Conservation (phyloP, 352 stramenopile species). For the Elongisporangium anandrum region DNA sequence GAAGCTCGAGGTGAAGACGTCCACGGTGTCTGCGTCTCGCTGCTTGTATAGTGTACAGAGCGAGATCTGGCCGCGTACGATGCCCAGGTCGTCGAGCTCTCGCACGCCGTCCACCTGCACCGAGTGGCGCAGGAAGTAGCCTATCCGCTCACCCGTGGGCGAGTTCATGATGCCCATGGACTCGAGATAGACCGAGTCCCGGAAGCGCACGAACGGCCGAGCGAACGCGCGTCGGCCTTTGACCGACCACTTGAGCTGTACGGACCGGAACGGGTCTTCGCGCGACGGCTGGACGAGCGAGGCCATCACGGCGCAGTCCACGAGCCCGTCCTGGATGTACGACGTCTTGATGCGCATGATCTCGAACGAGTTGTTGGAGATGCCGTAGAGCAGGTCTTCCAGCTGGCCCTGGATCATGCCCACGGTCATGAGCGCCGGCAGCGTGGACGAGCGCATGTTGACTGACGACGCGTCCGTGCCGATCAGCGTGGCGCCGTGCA, state of each 20-base stretch:
- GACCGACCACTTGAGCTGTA: conserved; percentile 22
- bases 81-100: conserved; percentile 18
- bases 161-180: conserved; percentile 21
- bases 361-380: conserved; percentile 13
- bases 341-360: conserved; percentile 28
- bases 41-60: conserved; percentile 25
- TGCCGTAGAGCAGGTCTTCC: conserved; percentile 12
- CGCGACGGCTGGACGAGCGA: conserved; percentile 17
- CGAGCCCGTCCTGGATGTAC: conserved; percentile 20
- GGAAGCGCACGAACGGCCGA: conserved; percentile 17
- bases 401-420: conserved; percentile 10
- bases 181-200: conserved; percentile 33
- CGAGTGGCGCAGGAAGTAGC: conserved; percentile 28
- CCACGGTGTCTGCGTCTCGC: conserved; percentile 11
- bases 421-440: conserved; percentile 22
- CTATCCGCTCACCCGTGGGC: conserved; percentile 16
- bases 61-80: conserved; percentile 29
- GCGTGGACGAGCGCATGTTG: neutral
- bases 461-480: neutral
- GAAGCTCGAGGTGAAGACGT: conserved; percentile 26
- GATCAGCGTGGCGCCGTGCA: conserved; percentile 6
- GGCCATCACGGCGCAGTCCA: conserved; percentile 27
- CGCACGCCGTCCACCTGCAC: conserved; percentile 26
- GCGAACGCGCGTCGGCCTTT: neutral
- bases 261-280: conserved; percentile 25